phyloP scores from a whole-genome alignment of 208 protist species.

The Crithidia acanthocephali region DNA sequence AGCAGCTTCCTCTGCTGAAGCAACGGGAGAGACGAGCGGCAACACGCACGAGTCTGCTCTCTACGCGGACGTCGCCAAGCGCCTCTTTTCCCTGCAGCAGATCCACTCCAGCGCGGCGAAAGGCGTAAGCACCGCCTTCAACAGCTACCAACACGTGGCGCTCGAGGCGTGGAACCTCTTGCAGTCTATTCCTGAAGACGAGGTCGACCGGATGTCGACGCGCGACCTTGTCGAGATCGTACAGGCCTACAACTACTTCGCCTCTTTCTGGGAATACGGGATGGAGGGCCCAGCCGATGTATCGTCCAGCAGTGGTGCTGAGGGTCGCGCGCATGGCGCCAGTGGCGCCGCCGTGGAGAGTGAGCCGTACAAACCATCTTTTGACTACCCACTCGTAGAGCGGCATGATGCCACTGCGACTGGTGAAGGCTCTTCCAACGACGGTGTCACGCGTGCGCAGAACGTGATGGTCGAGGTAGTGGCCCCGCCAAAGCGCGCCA shows the following conservation, averaged over 20 bases:
- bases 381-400: constrained; percentile 20
- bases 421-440: not conserved
- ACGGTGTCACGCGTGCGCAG: not conserved
- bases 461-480: constrained; percentile 8
- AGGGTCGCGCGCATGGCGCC: not conserved
- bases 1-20: not conserved
- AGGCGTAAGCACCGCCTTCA: not conserved
- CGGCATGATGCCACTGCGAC: not conserved
- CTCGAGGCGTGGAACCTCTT: constrained; percentile 63
- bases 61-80: constrained; percentile 9
- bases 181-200: constrained; percentile 42
- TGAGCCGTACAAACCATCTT: not conserved
- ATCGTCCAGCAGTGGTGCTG: constrained; percentile 2
- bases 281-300: constrained; percentile 50
- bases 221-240: constrained; percentile 62
- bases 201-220: constrained; percentile 36
- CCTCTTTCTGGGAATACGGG: constrained; percentile 54
- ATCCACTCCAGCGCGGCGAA: constrained; percentile 10
- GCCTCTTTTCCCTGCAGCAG: constrained; percentile 30
- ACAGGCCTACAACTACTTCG: constrained; percentile 67
- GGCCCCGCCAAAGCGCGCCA: constrained; percentile 19
- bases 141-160: constrained; percentile 23
- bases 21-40: not conserved
- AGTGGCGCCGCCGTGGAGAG: not conserved
- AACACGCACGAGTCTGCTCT: not conserved